phyloP scores from a whole-genome alignment of 2,329 filamentous ascomycete species.

The Beauveria rudraprayagi region DNA sequence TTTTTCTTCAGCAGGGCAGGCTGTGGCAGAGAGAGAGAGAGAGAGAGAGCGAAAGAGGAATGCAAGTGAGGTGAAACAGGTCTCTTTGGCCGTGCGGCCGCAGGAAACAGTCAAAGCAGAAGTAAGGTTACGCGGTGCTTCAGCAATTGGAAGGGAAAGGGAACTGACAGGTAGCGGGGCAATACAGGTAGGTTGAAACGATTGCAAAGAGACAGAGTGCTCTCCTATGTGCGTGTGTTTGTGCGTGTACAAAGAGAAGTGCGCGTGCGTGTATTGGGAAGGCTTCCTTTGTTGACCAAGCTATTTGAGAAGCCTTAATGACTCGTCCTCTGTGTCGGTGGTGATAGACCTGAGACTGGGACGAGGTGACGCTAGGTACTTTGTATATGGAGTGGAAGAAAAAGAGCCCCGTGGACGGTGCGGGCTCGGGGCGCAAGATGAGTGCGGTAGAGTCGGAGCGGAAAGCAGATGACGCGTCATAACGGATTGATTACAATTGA shows the following conservation, averaged over 20 bases:
- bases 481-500: too few species aligned
- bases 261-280: too few species aligned
- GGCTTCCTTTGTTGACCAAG: too few species aligned
- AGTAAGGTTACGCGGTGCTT: background rate
- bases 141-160: background rate
- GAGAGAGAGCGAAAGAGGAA: background rate
- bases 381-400: too few species aligned
- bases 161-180: background rate
- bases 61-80: background rate
- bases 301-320: background rate
- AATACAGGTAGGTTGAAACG: background rate
- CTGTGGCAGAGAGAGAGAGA: background rate
- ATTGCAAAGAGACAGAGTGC: background rate
- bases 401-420: too few species aligned
- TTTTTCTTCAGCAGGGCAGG: background rate
- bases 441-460: too few species aligned
- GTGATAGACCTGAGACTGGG: background rate
- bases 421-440: too few species aligned
- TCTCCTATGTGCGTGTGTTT: too few species aligned
- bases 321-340: background rate
- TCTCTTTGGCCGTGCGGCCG: background rate
- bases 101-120: background rate
- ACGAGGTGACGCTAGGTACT: background rate
- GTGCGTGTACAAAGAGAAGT: too few species aligned
- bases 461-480: too few species aligned